phyloP scores from a whole-genome alignment of 495 filamentous ascomycete genomes.

The Aspergillus ellipticus region DNA sequence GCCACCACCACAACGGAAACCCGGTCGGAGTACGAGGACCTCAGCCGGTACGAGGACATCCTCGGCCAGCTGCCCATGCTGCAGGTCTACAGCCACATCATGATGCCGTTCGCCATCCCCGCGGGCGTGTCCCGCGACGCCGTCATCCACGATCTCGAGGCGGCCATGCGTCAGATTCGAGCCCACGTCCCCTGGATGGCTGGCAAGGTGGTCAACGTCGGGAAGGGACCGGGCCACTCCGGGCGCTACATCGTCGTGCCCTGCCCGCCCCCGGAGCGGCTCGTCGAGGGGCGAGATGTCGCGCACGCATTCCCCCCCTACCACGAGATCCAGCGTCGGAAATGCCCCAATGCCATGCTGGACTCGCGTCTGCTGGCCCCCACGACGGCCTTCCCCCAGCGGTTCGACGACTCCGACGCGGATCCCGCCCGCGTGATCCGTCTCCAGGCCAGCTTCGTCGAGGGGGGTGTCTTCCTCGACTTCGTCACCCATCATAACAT shows the following conservation, averaged over 20 bases:
- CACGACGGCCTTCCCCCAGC: background rate
- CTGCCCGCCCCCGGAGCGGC: background rate
- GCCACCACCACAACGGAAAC: no score
- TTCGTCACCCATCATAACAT: constrained; percentile 31
- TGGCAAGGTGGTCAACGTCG: background rate
- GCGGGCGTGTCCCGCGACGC: background rate
- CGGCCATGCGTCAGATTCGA: background rate
- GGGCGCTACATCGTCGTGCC: background rate
- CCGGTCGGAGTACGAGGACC: no score
- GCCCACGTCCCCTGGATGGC: background rate
- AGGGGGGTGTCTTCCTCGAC: constrained; percentile 22
- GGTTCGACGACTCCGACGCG: background rate
- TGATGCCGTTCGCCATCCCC: background rate
- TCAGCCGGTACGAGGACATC: no score
- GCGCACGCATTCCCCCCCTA: no score
- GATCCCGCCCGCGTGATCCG: no score
- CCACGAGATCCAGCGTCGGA: no score
- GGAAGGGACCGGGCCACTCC: background rate
- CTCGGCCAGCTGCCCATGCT: background rate
- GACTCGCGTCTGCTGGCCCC: background rate
- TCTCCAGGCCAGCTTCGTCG: constrained; percentile 32
- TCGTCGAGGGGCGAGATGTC: background rate
- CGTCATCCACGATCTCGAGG: background rate
- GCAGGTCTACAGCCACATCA: constrained; percentile 1
- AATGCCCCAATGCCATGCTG: no score